Evolutionary conservation across 768 basidiomycete genomes (phyloP).

Genomic region (Termitomyces sp.): DNA sequence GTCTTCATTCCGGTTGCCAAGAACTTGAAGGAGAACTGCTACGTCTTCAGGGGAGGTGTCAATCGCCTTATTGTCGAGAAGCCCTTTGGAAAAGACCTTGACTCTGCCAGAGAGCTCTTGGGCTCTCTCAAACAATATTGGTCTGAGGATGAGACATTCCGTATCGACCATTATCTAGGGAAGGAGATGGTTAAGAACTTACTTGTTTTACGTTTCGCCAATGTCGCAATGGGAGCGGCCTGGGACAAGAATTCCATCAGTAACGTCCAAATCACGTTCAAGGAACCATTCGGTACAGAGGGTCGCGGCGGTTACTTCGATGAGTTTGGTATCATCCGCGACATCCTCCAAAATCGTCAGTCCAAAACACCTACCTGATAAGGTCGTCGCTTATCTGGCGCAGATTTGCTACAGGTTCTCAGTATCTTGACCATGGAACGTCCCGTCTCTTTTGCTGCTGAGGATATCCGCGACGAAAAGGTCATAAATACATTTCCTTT

Average conservation of each 20-base stretch:
- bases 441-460: conserved; percentile 93
- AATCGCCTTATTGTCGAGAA: conserved; percentile 98
- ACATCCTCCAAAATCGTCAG: conserved; percentile 97
- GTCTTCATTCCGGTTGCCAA: conserved; percentile 90
- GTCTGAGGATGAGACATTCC: conserved; percentile 97
- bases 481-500: conserved; percentile 30
- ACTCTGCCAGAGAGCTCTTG: conserved; percentile 78
- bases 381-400: conserved; percentile 12
- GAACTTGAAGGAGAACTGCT: conserved; percentile 79
- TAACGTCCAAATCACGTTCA: conserved; percentile 99
- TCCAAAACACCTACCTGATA: conserved; percentile 16
- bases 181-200: conserved; percentile 99
- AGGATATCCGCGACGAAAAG: conserved; percentile 99
- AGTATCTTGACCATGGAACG: conserved; percentile 97
- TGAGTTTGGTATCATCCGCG: conserved; percentile 98
- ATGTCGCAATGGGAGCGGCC: conserved; percentile 78
- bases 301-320: conserved; percentile 99
- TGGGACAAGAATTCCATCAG: conserved; percentile 97
- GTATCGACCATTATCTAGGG: conserved; percentile 98
- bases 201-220: conserved; percentile 93
- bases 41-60: conserved; percentile 58
- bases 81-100: conserved; percentile 94
- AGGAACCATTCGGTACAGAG: conserved; percentile 98
- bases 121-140: conserved; percentile 78
- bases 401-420: conserved; percentile 93